Conservation (phyloP, 345 rosid genomes). For the Carallia brachiata region DNA sequence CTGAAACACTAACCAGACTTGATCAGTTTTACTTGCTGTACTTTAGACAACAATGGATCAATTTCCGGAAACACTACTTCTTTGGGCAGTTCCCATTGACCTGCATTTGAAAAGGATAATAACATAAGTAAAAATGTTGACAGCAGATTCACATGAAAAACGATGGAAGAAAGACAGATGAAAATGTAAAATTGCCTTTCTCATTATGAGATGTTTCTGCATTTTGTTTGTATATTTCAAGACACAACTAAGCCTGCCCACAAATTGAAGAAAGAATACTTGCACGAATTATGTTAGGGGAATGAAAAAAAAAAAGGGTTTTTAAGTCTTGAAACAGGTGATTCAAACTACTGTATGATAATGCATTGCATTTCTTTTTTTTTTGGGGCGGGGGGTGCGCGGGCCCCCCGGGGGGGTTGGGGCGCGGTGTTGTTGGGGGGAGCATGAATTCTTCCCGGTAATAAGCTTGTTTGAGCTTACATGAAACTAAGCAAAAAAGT, state of each 20-base stretch:
- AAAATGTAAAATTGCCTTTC: conserved; percentile 40
- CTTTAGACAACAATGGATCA: conserved; percentile 53
- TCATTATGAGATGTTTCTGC: conserved; percentile 57
- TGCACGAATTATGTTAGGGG: neutral
- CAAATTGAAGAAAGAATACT: conserved; percentile 4
- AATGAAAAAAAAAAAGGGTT: neutral
- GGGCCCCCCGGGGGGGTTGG: too few species aligned
- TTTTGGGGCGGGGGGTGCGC: too few species aligned
- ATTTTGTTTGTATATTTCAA: conserved; percentile 25
- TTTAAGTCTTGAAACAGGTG: neutral
- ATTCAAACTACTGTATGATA: neutral
- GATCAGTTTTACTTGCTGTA: conserved; percentile 32
- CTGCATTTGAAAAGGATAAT: conserved; percentile 37
- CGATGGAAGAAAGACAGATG: neutral
- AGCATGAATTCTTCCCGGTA: too few species aligned
- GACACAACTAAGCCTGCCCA: conserved; percentile 61
- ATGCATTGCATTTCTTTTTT: too few species aligned
- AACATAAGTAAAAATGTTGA: conserved; percentile 6
- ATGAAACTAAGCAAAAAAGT: too few species aligned
- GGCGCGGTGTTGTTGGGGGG: too few species aligned
- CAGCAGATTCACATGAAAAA: neutral
- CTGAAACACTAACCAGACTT: conserved; percentile 33
- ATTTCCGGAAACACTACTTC: conserved; percentile 54
- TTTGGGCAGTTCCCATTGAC: conserved; percentile 67
- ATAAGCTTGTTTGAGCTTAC: too few species aligned